These are phyloP conservation scores for Hypoxylon rubiginosum DNA, from an alignment of 2,329 filamentous ascomycete genomes.

Conservation along the genomic window DNA sequence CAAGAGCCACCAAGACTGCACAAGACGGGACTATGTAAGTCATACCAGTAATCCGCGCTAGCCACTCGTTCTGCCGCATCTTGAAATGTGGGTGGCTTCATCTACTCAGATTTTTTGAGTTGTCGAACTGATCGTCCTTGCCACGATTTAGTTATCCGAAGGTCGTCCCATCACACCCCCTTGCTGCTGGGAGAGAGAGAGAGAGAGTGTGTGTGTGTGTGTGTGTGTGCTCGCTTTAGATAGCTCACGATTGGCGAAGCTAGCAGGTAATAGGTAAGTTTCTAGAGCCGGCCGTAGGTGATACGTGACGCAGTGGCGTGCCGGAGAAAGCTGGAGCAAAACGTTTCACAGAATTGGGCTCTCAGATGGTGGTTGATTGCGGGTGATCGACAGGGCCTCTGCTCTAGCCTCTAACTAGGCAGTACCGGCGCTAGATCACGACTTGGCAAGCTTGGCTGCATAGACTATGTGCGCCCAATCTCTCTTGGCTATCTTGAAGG, in stretches of 20 bases:
- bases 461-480: constrained; percentile 27
- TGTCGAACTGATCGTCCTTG: neutral
- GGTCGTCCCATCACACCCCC: neutral
- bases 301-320: constrained; percentile 31
- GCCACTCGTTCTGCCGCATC: constrained; percentile 8
- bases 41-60: constrained; percentile 31
- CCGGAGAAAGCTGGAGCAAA: constrained; percentile 19
- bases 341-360: constrained; percentile 20
- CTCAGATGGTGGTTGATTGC: constrained; percentile 5
- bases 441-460: constrained; percentile 41
- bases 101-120: neutral
- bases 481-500: constrained; percentile 27
- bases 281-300: constrained; percentile 23
- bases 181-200: neutral
- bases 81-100: constrained; percentile 7
- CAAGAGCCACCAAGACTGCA: constrained; percentile 39
- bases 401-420: constrained; percentile 23
- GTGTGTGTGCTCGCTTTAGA: neutral
- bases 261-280: constrained; percentile 17
- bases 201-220: too few species aligned
- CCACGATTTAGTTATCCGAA: neutral
- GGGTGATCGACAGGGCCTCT: constrained; percentile 43
- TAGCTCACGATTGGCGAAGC: constrained; percentile 1
- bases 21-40: constrained; percentile 39
- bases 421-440: constrained; percentile 33